Evolutionary conservation across 371 early-diverging fungal genomes (phyloP).

Genomic region (Mortierella sp.): DNA sequence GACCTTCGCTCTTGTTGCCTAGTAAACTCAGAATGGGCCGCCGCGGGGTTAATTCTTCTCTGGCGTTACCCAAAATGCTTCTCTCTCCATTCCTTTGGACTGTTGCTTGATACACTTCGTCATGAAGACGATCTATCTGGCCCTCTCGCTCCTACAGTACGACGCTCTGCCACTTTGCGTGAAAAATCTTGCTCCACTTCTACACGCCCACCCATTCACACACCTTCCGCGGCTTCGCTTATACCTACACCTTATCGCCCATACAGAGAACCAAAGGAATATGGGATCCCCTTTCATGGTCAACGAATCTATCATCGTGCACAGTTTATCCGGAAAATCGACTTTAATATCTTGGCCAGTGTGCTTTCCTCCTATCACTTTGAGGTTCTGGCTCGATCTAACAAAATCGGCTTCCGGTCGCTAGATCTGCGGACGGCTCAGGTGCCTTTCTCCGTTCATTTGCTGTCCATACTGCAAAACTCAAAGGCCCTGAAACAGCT

Average conservation of each 20-base stretch:
- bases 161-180: slow-evolving; percentile 22
- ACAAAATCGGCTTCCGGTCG: slow-evolving; percentile 41
- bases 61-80: slow-evolving; percentile 44
- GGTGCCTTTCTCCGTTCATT: slow-evolving; percentile 39
- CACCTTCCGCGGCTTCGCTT: slow-evolving; percentile 1
- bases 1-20: slow-evolving; percentile 44
- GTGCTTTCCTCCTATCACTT: slow-evolving; percentile 31
- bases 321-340: slow-evolving; percentile 47
- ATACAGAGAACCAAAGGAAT: slow-evolving; percentile 23
- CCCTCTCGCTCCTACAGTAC: slow-evolving; percentile 19
- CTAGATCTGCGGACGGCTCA: slow-evolving; percentile 28
- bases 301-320: slow-evolving; percentile 41
- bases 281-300: slow-evolving; percentile 52
- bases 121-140: slow-evolving; percentile 38
- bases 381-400: slow-evolving; percentile 53
- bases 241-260: slow-evolving; percentile 38
- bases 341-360: slow-evolving; percentile 23
- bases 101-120: slow-evolving; percentile 46
- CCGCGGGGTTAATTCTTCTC: slow-evolving; percentile 36
- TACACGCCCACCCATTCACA: not conserved
- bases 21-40: slow-evolving; percentile 54
- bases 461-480: slow-evolving; percentile 32
- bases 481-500: slow-evolving; percentile 29
- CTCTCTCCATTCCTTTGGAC: slow-evolving; percentile 32
- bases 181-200: slow-evolving; percentile 1